These are phyloP conservation scores for Carallia pectinifolia DNA, from an alignment of 345 rosid genomes.

Conservation along the genomic window DNA sequence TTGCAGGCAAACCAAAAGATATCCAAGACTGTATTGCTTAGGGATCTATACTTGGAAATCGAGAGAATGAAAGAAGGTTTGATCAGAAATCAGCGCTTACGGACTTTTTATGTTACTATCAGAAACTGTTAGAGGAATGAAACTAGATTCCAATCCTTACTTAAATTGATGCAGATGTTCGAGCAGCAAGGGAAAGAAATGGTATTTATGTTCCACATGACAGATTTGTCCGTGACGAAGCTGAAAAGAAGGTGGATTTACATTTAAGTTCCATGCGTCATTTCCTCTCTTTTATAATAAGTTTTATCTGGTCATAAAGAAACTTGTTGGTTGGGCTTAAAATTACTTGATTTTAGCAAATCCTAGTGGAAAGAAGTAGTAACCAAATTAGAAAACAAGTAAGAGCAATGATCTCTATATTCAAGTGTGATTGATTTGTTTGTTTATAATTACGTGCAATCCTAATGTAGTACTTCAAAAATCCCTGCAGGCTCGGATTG, in stretches of 20 bases:
- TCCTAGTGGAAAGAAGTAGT: no score
- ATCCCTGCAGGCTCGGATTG: slow-evolving; percentile 55
- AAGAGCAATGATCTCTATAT: background rate
- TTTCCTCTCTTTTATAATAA: background rate
- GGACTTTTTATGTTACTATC: background rate
- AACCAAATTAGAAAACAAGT: no score
- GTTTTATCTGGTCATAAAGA: background rate
- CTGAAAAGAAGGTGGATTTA: slow-evolving; percentile 76
- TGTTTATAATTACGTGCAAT: background rate
- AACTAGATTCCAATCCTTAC: background rate
- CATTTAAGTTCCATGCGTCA: background rate
- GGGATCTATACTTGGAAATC: slow-evolving; percentile 83
- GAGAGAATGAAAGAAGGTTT: slow-evolving; percentile 92
- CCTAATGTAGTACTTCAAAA: background rate
- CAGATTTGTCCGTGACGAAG: slow-evolving; percentile 76
- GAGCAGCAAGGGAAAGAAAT: slow-evolving; percentile 90
- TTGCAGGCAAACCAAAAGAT: slow-evolving; percentile 92
- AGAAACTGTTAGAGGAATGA: background rate
- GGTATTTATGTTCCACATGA: slow-evolving; percentile 88
- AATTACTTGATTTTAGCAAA: no score
- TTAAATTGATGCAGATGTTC: slow-evolving; percentile 57
- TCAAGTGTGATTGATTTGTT: slow-evolving; percentile 9
- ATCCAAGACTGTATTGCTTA: slow-evolving; percentile 77
- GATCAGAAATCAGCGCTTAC: slow-evolving; percentile 10
- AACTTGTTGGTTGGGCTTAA: background rate